Evolutionary conservation across 192 early-diverging fungal genomes (phyloP).

Genomic region (Diversispora eburnea): DNA sequence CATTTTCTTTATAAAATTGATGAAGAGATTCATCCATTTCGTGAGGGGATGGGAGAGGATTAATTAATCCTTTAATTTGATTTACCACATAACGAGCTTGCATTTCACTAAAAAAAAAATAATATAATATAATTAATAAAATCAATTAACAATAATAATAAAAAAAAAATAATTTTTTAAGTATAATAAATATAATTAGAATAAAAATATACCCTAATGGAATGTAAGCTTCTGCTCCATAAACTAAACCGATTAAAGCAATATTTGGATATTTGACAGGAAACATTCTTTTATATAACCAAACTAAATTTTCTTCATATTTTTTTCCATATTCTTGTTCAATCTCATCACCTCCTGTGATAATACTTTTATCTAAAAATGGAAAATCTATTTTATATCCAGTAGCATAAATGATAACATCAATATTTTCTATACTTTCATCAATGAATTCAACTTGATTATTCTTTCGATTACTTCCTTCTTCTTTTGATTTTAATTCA

Average conservation of each 20-base stretch:
- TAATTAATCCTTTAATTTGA: too few species aligned
- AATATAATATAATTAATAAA: too few species aligned
- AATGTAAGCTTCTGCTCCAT: constrained; percentile 51
- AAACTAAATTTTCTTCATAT: constrained; percentile 42
- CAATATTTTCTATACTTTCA: constrained; percentile 50
- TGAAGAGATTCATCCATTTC: too few species aligned
- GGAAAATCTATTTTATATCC: constrained; percentile 55
- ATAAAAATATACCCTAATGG: constrained; percentile 31
- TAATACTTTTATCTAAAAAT: constrained; percentile 44
- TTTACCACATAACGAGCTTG: constrained; percentile 49
- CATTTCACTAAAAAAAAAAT: constrained; percentile 38
- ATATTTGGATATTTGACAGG: constrained; percentile 50
- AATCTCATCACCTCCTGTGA: constrained; percentile 40
- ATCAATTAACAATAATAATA: neutral
- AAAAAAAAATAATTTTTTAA: neutral
- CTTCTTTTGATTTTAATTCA: constrained; percentile 26
- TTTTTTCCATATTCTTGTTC: constrained; percentile 34
- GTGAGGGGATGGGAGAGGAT: too few species aligned
- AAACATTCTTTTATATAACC: constrained; percentile 56
- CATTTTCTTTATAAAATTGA: too few species aligned
- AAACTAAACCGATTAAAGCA: constrained; percentile 56
- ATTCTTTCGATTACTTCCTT: neutral
- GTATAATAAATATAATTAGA: neutral
- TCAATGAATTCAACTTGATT: constrained; percentile 54
- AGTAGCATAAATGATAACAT: constrained; percentile 59